A percentile compares a stretch with the other conserved stretches of the same genome.
Conservation (phyloP, 495 filamentous ascomycete species). For the Staphylotrichum longicolle region DNA sequence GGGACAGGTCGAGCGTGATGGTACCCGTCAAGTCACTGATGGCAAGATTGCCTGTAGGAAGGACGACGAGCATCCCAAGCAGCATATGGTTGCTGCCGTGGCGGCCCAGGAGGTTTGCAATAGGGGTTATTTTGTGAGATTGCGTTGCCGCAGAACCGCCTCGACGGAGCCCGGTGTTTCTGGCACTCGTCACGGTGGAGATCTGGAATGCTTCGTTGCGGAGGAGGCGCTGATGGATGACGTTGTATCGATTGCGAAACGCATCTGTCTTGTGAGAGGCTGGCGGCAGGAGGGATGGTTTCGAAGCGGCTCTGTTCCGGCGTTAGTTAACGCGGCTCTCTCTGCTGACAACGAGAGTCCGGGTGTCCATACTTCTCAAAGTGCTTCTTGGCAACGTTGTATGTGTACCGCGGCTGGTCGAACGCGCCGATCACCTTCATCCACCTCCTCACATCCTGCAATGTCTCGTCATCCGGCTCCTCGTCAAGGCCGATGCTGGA, state of each 20-base stretch:
- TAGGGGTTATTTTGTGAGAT: constrained; percentile 85
- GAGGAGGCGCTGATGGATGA: constrained; percentile 85
- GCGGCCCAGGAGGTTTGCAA: constrained; percentile 89
- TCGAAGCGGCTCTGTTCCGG: constrained; percentile 50
- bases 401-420: constrained; percentile 81
- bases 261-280: constrained; percentile 78
- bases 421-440: constrained; percentile 74
- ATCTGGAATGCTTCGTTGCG: constrained; percentile 92
- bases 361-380: constrained; percentile 64
- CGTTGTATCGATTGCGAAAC: constrained; percentile 84
- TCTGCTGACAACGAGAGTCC: neutral
- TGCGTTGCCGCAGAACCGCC: constrained; percentile 55
- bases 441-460: constrained; percentile 69
- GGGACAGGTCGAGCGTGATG: constrained; percentile 76
- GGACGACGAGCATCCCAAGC: constrained; percentile 74
- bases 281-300: constrained; percentile 73
- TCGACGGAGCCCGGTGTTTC: constrained; percentile 52
- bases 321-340: constrained; percentile 11
- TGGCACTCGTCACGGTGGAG: constrained; percentile 57
- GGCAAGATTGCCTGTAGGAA: constrained; percentile 78
- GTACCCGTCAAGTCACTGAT: constrained; percentile 84
- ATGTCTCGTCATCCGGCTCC: constrained; percentile 55
- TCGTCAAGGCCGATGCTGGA: constrained; percentile 60
- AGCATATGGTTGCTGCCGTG: constrained; percentile 82
- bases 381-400: constrained; percentile 84